Evolutionary conservation across 148 eudicot genomes (phyloP).

Genomic region (Silene conica): DNA sequence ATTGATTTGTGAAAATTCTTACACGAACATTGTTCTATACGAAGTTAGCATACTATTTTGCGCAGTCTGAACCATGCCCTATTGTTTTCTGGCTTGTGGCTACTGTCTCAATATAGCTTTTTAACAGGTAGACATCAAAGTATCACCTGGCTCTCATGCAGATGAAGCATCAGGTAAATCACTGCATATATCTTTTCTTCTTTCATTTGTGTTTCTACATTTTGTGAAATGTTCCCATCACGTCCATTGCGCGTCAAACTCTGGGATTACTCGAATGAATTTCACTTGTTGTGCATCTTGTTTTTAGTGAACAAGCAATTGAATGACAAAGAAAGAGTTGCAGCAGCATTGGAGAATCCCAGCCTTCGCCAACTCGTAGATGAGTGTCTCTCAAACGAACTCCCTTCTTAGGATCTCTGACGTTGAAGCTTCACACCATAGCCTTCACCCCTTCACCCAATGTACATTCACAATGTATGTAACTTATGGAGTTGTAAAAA

Average conservation of each 20-base stretch:
- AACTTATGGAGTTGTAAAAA: background rate
- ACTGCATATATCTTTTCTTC: background rate
- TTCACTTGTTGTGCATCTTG: background rate
- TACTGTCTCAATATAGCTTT: background rate
- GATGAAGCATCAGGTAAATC: constrained; percentile 74
- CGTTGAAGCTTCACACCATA: background rate
- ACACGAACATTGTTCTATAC: too few species aligned
- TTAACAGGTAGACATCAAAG: constrained; percentile 82
- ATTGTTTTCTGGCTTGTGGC: background rate
- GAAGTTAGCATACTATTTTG: background rate
- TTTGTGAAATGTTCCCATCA: background rate
- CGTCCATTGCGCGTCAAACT: background rate
- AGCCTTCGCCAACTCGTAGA: constrained; percentile 83
- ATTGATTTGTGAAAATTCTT: too few species aligned
- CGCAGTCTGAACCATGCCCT: background rate
- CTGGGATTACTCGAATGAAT: background rate
- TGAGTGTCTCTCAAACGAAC: constrained; percentile 66
- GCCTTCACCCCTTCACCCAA: background rate
- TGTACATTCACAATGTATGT: constrained; percentile 22
- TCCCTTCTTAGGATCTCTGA: constrained; percentile 23
- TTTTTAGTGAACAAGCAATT: constrained; percentile 83
- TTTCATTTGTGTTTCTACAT: background rate
- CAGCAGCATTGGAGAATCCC: constrained; percentile 81
- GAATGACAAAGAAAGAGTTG: constrained; percentile 90
- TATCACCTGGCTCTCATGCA: constrained; percentile 92